phyloP scores from a whole-genome alignment of 768 basidiomycete genomes.

The Tricholoma sp. region DNA sequence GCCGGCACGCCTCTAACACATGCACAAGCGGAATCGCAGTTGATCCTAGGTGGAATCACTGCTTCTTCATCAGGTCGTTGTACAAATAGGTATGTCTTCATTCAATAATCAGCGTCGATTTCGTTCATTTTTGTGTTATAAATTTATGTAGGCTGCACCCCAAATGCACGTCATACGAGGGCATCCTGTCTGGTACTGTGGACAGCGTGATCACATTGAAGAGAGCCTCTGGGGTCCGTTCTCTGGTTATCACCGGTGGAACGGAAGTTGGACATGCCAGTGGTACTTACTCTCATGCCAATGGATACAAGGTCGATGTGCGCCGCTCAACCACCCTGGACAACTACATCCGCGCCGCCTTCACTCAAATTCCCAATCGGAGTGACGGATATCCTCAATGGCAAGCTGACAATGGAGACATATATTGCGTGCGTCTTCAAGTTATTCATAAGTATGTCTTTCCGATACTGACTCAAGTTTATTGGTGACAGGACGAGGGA shows the following conservation, averaged over 20 bases:
- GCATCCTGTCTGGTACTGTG: constrained; percentile 23
- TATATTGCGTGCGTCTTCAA: constrained; percentile 25
- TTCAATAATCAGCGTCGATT: not conserved
- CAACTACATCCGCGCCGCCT: constrained; percentile 19
- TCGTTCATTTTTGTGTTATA: not conserved
- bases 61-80: constrained; percentile 22
- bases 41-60: constrained; percentile 20
- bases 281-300: constrained; percentile 21
- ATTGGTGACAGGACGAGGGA: constrained; percentile 11
- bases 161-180: constrained; percentile 22
- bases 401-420: constrained; percentile 21
- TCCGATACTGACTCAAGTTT: not conserved
- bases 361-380: constrained; percentile 22
- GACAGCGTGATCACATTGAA: constrained; percentile 24
- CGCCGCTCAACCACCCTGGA: constrained; percentile 18
- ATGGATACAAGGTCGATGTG: constrained; percentile 25
- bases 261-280: constrained; percentile 29
- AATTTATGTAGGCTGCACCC: constrained; percentile 9
- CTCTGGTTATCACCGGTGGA: constrained; percentile 70
- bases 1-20: constrained; percentile 7
- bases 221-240: constrained; percentile 44
- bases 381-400: constrained; percentile 23
- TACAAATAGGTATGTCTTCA: constrained; percentile 13
- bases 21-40: constrained; percentile 20
- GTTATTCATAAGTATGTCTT: not conserved